Base-by-base conservation (phyloP, 2,329 filamentous ascomycete genomes). In the Eutypella sp. region DNA sequence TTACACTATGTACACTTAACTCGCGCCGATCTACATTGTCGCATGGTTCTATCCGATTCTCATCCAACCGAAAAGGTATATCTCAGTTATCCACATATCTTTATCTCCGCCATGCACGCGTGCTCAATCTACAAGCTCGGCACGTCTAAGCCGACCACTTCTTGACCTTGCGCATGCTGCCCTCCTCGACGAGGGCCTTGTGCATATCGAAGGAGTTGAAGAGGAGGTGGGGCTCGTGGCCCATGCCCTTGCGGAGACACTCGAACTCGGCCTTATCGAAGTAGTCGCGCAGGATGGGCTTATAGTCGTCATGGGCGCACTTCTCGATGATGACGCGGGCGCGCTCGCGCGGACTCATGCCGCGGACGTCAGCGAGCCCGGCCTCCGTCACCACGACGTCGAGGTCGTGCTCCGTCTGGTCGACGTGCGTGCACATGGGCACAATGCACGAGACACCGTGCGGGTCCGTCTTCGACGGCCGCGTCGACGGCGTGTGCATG, bases 181-280 rank as follows among this genome's bases (percentile, higher is more conserved):
- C 89, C 65, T 92, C 80, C 72, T 91, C 84, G 47, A 81, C 71
- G 49, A 95, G 68, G 52, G 89, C 87, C 75, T 84, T 84, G 71
- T 95, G 90, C 83, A 95, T 87, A 67, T 95, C 88, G 65, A 95
- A 95, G 40, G 78, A 75, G 69, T 95, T 87, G 77, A 84, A 95
- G 52, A 95, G 73, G 63, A 95, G 70, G 67, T 95, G 89, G 22
- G 90, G 90, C 75, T 95, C 87, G 67, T 95, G 89, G 18, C 88
- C 89, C 88, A 85, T 88, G 18, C 89, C 90, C 77, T 89, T 92
- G 66, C 76, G 79, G 66, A 95, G 68, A 64, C 89, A 93, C 71
- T 95, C 87, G 59, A 78, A 88, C 71, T 95, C 90, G 31, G 90
- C 89, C 67, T 86, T 87, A 55, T 91, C 83, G 53, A 91, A 84